Percentiles rank a stretch among this genome's conserved stretches.
These are phyloP conservation scores for Anthracocystis walkeri DNA, from an alignment of 1,284 basidiomycete species.

Conservation along the genomic window DNA sequence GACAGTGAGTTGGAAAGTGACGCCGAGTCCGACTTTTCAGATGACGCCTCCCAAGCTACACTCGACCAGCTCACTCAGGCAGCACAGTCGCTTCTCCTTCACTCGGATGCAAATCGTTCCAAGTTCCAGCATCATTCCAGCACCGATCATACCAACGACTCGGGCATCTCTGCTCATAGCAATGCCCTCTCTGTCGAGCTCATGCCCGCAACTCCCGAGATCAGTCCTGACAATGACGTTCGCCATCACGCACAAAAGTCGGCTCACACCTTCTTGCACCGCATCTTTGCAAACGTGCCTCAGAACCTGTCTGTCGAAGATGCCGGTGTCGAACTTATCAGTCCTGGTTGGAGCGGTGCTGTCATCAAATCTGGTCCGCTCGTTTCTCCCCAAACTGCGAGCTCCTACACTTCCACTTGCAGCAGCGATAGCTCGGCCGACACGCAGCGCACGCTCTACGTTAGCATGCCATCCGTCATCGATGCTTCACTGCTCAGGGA, in stretches of 20 bases:
- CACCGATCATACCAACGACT: slow-evolving; percentile 10
- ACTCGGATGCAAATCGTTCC: slow-evolving; percentile 14
- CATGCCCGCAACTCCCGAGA: slow-evolving; percentile 62
- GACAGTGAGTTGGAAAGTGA: slow-evolving; percentile 40
- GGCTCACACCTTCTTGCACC: slow-evolving; percentile 53
- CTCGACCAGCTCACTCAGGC: slow-evolving; percentile 34
- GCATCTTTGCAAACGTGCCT: slow-evolving; percentile 51
- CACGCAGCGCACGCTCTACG: slow-evolving; percentile 58
- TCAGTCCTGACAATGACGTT: slow-evolving; percentile 59
- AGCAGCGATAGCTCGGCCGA: slow-evolving; percentile 39
- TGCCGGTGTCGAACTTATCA: slow-evolving; percentile 60
- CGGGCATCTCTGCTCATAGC: slow-evolving; percentile 19
- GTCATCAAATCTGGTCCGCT: slow-evolving; percentile 46
- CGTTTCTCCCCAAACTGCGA: slow-evolving; percentile 9
- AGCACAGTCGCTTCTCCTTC: slow-evolving; percentile 37
- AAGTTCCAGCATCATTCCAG: slow-evolving; percentile 18
- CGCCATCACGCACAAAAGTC: slow-evolving; percentile 54
- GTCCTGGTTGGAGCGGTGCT: slow-evolving; percentile 61
- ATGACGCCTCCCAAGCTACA: slow-evolving; percentile 38
- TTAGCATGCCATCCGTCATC: slow-evolving; percentile 55
- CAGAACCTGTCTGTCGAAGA: slow-evolving; percentile 45
- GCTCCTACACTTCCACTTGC: slow-evolving; percentile 23
- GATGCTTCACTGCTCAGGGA: slow-evolving; percentile 55
- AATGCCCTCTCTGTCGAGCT: slow-evolving; percentile 25
- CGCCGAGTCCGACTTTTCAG: slow-evolving; percentile 25